These are phyloP conservation scores for Pittosporum tobira DNA, from an alignment of 129 eudicot genomes.

Conservation along the genomic window DNA sequence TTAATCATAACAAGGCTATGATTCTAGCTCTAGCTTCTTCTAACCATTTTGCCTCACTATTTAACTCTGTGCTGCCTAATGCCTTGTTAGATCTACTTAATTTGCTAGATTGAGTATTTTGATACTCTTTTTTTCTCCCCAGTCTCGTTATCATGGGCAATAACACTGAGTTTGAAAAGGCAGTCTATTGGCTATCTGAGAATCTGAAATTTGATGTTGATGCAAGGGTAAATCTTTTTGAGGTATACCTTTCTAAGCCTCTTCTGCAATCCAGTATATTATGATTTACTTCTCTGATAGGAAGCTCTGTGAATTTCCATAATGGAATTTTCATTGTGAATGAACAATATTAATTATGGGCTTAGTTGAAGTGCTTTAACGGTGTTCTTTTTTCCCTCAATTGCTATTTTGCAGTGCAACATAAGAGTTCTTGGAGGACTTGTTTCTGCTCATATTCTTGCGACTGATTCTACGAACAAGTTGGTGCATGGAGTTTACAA, in stretches of 20 bases:
- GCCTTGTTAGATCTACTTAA: background rate
- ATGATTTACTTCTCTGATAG: background rate
- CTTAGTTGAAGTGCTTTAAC: slow-evolving; percentile 24
- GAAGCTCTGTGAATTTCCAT: background rate
- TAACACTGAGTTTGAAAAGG: slow-evolving; percentile 79
- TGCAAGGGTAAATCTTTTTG: slow-evolving; percentile 94
- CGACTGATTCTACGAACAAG: slow-evolving; percentile 98
- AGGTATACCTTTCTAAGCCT: slow-evolving; percentile 37
- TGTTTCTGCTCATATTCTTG: slow-evolving; percentile 99
- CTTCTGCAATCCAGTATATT: background rate
- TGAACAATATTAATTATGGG: slow-evolving; percentile 11
- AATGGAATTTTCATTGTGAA: background rate
- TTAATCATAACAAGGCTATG: background rate
- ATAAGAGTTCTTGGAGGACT: slow-evolving; percentile 99
- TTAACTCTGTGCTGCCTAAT: background rate
- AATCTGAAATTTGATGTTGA: slow-evolving; percentile 85
- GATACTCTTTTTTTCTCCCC: slow-evolving; percentile 14
- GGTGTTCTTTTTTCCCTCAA: slow-evolving; percentile 23
- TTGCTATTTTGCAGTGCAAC: slow-evolving; percentile 85
- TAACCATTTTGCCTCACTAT: no score
- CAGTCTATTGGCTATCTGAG: slow-evolving; percentile 80
- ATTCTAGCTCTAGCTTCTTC: no score
- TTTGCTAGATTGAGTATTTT: background rate
- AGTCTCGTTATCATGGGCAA: slow-evolving; percentile 83
- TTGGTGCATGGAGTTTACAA: slow-evolving; percentile 66